Percentiles rank a stretch among this genome's conserved stretches.
Evolutionary conservation across 2,329 filamentous ascomycete genomes (phyloP).

Genomic region (Neonectria hederae): DNA sequence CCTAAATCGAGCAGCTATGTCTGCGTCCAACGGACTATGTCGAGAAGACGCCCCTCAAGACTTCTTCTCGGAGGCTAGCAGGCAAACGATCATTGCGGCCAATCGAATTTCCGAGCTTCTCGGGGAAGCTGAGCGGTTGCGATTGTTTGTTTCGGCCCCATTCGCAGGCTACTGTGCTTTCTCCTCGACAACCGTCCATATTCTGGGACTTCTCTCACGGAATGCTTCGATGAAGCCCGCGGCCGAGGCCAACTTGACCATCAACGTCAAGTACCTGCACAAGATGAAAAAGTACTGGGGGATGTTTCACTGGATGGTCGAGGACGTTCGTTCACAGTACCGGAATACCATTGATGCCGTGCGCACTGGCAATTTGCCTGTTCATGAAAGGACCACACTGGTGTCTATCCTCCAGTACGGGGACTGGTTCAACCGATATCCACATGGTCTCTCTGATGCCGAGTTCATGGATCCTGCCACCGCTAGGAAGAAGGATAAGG

Average conservation of each 20-base stretch:
- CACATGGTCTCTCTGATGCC: conserved; percentile 85
- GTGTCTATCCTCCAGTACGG: conserved; percentile 89
- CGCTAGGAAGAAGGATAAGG: conserved; percentile 75
- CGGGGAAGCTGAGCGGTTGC: conserved; percentile 74
- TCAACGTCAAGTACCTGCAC: conserved; percentile 88
- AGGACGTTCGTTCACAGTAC: conserved; percentile 91
- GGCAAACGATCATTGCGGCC: conserved; percentile 82
- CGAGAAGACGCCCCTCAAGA: conserved; percentile 77
- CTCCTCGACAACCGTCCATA: conserved; percentile 91
- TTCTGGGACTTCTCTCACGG: conserved; percentile 89
- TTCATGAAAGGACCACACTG: conserved; percentile 57
- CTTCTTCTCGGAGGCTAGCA: conserved; percentile 79
- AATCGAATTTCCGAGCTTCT: conserved; percentile 87
- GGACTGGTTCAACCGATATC: conserved; percentile 97
- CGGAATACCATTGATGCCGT: conserved; percentile 85
- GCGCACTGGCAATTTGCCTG: conserved; percentile 68
- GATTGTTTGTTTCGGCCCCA: conserved; percentile 82
- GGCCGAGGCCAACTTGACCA: conserved; percentile 84
- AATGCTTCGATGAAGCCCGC: conserved; percentile 78
- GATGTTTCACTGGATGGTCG: conserved; percentile 97
- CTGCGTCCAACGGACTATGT: conserved; percentile 71
- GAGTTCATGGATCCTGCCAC: conserved; percentile 82
- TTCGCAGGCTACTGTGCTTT: conserved; percentile 97
- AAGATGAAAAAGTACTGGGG: conserved; percentile 99
- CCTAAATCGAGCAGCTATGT: conserved; percentile 86